Conservation (phyloP, 1,284 basidiomycete genomes). For the Coniferiporia sulphurascens region DNA sequence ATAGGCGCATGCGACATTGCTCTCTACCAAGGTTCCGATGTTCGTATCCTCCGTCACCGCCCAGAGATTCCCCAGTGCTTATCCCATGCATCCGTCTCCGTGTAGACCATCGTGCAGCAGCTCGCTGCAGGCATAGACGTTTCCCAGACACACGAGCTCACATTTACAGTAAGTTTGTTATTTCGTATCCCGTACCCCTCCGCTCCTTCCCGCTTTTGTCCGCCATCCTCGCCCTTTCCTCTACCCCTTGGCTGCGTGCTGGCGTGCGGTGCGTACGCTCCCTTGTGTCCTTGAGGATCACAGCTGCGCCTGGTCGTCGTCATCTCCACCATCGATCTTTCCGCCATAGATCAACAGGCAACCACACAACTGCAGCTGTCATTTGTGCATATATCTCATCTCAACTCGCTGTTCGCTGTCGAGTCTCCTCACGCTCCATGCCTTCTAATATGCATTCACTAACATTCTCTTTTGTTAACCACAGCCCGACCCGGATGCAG, state of each 20-base stretch:
- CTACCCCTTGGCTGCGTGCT: background rate
- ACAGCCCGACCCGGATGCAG: conserved; percentile 14
- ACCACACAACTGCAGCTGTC: background rate
- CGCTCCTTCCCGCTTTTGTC: background rate
- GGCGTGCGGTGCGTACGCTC: background rate
- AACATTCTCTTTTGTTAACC: background rate
- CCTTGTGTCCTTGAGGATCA: background rate
- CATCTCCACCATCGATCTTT: background rate
- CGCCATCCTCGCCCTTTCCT: too few species aligned
- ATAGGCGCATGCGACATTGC: conserved; percentile 14
- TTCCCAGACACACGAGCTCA: conserved; percentile 6
- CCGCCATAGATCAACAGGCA: background rate
- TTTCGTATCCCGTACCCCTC: background rate
- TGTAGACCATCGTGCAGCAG: conserved; percentile 18
- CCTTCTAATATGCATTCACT: background rate
- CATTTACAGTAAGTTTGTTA: conserved; percentile 10
- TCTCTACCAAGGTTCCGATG: conserved; percentile 12
- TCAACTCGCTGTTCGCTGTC: too few species aligned
- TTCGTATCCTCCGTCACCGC: background rate
- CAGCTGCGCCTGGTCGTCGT: too few species aligned
- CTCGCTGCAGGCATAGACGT: conserved; percentile 14
- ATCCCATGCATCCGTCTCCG: background rate
- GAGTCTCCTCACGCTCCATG: background rate
- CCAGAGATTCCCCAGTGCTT: background rate
- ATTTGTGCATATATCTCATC: too few species aligned